Percentiles rank a stretch among this genome's conserved stretches.
Evolutionary conservation across 2,329 filamentous ascomycete genomes (phyloP).

Genomic region (Aspergillus arachidicola): DNA sequence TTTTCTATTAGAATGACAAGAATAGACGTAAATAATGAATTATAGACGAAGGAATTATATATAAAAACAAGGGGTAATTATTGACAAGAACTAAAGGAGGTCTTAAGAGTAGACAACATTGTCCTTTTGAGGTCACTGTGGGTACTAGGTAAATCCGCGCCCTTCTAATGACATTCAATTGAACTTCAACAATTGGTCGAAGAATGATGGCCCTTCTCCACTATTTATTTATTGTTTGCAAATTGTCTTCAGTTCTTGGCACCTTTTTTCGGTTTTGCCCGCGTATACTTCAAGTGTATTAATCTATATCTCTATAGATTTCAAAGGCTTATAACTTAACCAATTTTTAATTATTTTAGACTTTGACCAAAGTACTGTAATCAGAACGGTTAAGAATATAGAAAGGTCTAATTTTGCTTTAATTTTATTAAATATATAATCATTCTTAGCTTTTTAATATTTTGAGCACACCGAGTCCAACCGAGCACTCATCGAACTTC

Average conservation of each 20-base stretch:
- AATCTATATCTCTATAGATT: too few species aligned
- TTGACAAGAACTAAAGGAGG: background rate
- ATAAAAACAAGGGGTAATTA: background rate
- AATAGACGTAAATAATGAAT: background rate
- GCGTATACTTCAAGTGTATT: too few species aligned
- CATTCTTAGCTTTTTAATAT: too few species aligned
- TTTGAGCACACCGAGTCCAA: too few species aligned
- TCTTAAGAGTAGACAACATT: background rate
- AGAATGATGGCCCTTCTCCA: background rate
- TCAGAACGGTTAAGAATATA: too few species aligned
- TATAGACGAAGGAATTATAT: background rate
- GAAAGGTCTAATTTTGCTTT: too few species aligned
- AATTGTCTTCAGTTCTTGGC: background rate
- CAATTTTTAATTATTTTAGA: too few species aligned
- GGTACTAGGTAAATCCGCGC: background rate
- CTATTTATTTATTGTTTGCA: background rate
- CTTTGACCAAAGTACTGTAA: too few species aligned
- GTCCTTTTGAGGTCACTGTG: background rate
- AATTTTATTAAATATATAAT: too few species aligned
- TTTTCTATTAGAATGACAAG: background rate
- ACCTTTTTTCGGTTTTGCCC: too few species aligned
- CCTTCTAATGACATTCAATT: background rate
- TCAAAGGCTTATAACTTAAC: too few species aligned
- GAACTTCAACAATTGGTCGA: background rate
- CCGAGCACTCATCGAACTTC: too few species aligned